A percentile compares a stretch with the other conserved stretches of the same genome.
phyloP scores from a whole-genome alignment of 2,329 filamentous ascomycete genomes.

The Penicillium sp. region DNA sequence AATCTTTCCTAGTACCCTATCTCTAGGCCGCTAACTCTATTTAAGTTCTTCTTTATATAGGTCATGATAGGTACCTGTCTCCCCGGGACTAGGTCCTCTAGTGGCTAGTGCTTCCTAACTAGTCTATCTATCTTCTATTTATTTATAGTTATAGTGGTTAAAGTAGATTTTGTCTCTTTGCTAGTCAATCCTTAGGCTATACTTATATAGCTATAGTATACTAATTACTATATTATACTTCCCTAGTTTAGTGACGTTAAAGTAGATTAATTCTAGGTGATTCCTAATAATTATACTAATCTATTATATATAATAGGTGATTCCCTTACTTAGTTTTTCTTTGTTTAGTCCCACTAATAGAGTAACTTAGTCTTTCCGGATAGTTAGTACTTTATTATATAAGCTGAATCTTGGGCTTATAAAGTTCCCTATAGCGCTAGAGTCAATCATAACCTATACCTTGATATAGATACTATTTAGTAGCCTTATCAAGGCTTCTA shows the following conservation, averaged over 20 bases:
- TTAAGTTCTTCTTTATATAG: neutral
- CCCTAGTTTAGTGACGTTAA: neutral
- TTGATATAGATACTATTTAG: too few species aligned
- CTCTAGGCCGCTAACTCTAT: neutral
- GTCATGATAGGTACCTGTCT: neutral
- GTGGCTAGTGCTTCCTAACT: neutral
- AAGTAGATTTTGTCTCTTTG: neutral
- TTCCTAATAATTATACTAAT: neutral
- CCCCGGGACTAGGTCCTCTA: constrained; percentile 2
- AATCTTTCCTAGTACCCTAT: neutral
- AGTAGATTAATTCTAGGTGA: neutral
- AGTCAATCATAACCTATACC: constrained; percentile 7
- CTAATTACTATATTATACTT: neutral
- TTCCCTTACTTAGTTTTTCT: neutral
- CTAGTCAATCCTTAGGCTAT: constrained; percentile 9
- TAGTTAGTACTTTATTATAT: neutral
- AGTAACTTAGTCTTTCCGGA: neutral
- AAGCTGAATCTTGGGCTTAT: neutral
- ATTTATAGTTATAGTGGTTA: constrained; percentile 11
- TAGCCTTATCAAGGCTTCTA: too few species aligned
- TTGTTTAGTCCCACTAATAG: neutral
- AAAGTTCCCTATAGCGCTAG: constrained; percentile 1
- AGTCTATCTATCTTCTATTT: constrained; percentile 4
- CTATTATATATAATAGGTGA: neutral
- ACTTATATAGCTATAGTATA: constrained; percentile 3